Percentiles rank a stretch among this genome's conserved stretches.
phyloP scores from a whole-genome alignment of 208 protist genomes.

The Borovskyia barvae region DNA sequence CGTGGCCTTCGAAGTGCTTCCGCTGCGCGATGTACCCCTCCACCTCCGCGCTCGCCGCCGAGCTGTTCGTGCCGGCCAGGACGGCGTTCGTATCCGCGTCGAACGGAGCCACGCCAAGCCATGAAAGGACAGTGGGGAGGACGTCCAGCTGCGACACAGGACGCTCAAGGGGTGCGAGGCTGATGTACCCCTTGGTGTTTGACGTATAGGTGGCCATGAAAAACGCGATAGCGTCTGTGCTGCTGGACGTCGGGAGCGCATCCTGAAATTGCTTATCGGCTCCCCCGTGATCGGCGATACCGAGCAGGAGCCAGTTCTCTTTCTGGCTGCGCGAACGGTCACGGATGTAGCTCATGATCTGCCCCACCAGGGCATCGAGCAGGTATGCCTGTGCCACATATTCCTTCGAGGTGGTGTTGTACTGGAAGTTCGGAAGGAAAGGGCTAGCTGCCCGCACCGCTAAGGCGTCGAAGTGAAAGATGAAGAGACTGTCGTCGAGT shows the following conservation, averaged over 20 bases:
- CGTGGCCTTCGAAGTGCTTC: constrained; percentile 37
- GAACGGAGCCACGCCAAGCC: constrained; percentile 64
- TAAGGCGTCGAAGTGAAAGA: constrained; percentile 74
- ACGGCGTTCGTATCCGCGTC: constrained; percentile 42
- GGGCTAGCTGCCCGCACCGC: constrained; percentile 46
- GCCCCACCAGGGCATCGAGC: constrained; percentile 64
- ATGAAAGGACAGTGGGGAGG: constrained; percentile 67
- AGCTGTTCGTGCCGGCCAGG: constrained; percentile 30
- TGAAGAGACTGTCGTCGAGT: constrained; percentile 47
- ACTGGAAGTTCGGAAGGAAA: constrained; percentile 47
- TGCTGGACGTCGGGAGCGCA: constrained; percentile 39
- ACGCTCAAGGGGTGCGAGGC: constrained; percentile 34
- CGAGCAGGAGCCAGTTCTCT: constrained; percentile 83
- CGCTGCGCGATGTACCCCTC: constrained; percentile 26
- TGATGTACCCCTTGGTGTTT: constrained; percentile 35
- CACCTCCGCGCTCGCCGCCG: constrained; percentile 19
- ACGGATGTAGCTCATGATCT: constrained; percentile 58
- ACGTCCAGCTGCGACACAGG: constrained; percentile 69
- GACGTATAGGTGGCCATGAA: constrained; percentile 60
- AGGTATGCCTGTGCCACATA: constrained; percentile 73
- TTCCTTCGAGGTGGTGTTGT: constrained; percentile 35
- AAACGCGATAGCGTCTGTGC: constrained; percentile 50
- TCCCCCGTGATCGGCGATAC: constrained; percentile 63
- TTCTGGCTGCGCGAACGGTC: constrained; percentile 49
- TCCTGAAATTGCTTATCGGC: constrained; percentile 37